A percentile compares a stretch with the other conserved stretches of the same genome.
Conservation (phyloP, 2,329 filamentous ascomycete genomes). For the Mycosphaerella sp. region DNA sequence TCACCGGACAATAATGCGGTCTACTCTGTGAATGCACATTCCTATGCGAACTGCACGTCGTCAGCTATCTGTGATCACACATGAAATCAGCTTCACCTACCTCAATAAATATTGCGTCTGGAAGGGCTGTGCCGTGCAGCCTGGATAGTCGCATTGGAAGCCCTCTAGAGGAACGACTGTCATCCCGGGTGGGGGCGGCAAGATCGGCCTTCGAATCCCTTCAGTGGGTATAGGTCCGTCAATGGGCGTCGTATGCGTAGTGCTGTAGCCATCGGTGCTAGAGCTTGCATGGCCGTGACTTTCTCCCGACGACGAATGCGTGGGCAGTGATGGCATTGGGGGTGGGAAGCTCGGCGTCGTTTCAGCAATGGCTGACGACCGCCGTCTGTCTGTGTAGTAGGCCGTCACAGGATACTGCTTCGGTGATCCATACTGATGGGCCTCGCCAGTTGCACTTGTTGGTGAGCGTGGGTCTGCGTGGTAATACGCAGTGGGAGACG, state of each 20-base stretch:
- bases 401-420: constrained; percentile 14
- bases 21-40: constrained; percentile 59
- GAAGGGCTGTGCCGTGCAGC: constrained; percentile 67
- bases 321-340: constrained; percentile 23
- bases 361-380: constrained; percentile 19
- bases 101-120: constrained; percentile 73
- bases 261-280: constrained; percentile 33
- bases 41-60: constrained; percentile 57
- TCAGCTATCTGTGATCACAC: neutral
- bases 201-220: constrained; percentile 22
- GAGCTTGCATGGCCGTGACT: constrained; percentile 29
- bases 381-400: constrained; percentile 24
- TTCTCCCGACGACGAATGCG: constrained; percentile 30
- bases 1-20: constrained; percentile 59
- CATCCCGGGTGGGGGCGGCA: constrained; percentile 35
- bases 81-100: constrained; percentile 33
- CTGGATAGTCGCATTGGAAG: constrained; percentile 55
- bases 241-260: constrained; percentile 33
- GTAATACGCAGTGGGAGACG: constrained; percentile 24
- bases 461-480: constrained; percentile 23
- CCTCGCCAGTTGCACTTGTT: constrained; percentile 24
- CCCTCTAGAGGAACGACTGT: constrained; percentile 35
- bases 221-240: constrained; percentile 31
- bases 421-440: constrained; percentile 26
- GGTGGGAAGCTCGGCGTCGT: constrained; percentile 15